Conservation (phyloP, 2,329 filamentous ascomycete genomes). For the Penicillium sp. region DNA sequence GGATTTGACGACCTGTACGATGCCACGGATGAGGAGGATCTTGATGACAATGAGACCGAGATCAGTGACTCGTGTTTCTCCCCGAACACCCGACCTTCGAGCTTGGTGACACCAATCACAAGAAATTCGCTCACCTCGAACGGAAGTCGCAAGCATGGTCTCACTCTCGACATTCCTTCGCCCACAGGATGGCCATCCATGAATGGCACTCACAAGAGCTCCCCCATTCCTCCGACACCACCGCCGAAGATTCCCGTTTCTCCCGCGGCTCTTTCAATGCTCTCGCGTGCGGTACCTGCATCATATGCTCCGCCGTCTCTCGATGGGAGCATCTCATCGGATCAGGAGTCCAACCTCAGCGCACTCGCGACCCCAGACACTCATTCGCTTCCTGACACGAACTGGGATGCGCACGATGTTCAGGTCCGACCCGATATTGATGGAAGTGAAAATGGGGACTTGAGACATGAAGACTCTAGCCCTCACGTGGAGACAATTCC, state of each 20-base stretch:
- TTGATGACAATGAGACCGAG: conserved; percentile 37
- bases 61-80: conserved; percentile 44
- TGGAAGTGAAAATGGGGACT: conserved; percentile 23
- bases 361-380: conserved; percentile 78
- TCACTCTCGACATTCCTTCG: conserved; percentile 55
- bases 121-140: conserved; percentile 34
- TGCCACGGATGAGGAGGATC: conserved; percentile 68
- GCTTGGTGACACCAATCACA: conserved; percentile 41
- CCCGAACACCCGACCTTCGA: conserved; percentile 47
- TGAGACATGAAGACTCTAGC: conserved; percentile 21
- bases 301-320: conserved; percentile 79
- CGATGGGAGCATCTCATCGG: conserved; percentile 81
- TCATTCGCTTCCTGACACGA: conserved; percentile 50
- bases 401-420: conserved; percentile 51
- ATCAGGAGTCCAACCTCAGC: conserved; percentile 76
- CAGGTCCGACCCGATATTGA: conserved; percentile 33
- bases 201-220: conserved; percentile 48
- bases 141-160: conserved; percentile 46
- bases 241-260: conserved; percentile 63
- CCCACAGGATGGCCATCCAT: conserved; percentile 53
- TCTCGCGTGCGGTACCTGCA: conserved; percentile 65
- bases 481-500: conserved; percentile 30
- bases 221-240: conserved; percentile 45
- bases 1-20: conserved; percentile 87
- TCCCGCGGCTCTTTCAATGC: conserved; percentile 65